These are phyloP conservation scores for Colletotrichum zoysiae DNA, from an alignment of 2,329 filamentous ascomycete genomes.

Conservation along the genomic window DNA sequence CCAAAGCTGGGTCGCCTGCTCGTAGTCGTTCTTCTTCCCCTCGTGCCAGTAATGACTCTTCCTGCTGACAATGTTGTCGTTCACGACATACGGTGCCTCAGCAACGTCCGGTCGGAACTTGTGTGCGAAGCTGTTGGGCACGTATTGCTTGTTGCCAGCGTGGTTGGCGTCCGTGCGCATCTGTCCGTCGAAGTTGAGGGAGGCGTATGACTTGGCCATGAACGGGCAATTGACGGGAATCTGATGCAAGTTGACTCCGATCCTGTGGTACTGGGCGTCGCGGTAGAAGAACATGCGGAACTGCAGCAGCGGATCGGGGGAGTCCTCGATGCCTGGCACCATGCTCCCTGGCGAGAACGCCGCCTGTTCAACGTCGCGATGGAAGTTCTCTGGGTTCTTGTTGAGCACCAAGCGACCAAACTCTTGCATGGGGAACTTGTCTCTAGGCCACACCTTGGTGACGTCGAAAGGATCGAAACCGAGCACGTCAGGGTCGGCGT, in stretches of 20 bases:
- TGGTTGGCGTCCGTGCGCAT: slow-evolving; percentile 62
- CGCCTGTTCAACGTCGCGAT: slow-evolving; percentile 63
- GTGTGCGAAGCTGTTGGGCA: slow-evolving; percentile 63
- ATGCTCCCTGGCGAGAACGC: slow-evolving; percentile 65
- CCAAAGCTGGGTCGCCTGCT: slow-evolving; percentile 64
- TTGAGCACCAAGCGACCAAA: slow-evolving; percentile 64
- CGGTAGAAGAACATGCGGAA: slow-evolving; percentile 63
- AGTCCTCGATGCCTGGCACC: slow-evolving; percentile 64
- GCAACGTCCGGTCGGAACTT: slow-evolving; percentile 65
- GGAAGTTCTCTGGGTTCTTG: slow-evolving; percentile 66
- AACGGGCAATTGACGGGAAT: slow-evolving; percentile 56
- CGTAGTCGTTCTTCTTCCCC: slow-evolving; percentile 64
- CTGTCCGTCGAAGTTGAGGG: slow-evolving; percentile 62
- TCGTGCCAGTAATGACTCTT: slow-evolving; percentile 69
- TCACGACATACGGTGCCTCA: slow-evolving; percentile 62
- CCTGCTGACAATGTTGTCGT: slow-evolving; percentile 62
- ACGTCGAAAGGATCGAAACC: slow-evolving; percentile 66
- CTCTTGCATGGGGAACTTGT: slow-evolving; percentile 61
- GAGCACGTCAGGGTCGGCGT: slow-evolving; percentile 64
- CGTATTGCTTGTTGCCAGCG: slow-evolving; percentile 62
- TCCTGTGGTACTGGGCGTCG: slow-evolving; percentile 64
- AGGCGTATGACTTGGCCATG: slow-evolving; percentile 59
- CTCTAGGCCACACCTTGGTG: slow-evolving; percentile 65
- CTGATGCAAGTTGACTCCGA: slow-evolving; percentile 65
- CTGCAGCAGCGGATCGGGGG: slow-evolving; percentile 61